Evolutionary conservation across 2,329 filamentous ascomycete species (phyloP).

Genomic region (Colletotrichum spinosum): DNA sequence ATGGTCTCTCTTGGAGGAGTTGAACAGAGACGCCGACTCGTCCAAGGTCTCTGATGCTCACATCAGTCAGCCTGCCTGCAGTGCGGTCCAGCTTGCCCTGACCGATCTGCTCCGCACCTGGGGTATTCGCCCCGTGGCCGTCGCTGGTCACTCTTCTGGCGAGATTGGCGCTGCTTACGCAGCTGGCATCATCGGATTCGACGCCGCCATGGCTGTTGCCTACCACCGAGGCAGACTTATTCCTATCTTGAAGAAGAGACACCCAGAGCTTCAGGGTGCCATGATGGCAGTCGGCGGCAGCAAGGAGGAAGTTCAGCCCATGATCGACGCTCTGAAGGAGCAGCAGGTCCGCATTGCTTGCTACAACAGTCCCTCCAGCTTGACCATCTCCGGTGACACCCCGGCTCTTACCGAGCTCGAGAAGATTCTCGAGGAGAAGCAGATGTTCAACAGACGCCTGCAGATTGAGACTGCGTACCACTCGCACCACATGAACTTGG

Average conservation of each 20-base stretch:
- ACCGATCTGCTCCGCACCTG: slow-evolving; percentile 57
- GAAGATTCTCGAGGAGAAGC: slow-evolving; percentile 46
- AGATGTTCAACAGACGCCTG: slow-evolving; percentile 60
- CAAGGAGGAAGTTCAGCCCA: slow-evolving; percentile 54
- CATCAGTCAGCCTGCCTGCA: slow-evolving; percentile 58
- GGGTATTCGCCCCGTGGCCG: slow-evolving; percentile 52
- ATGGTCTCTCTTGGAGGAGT: slow-evolving; percentile 53
- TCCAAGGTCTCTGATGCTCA: slow-evolving; percentile 52
- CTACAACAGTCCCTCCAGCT: slow-evolving; percentile 63
- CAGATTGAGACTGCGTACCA: slow-evolving; percentile 65
- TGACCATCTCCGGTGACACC: slow-evolving; percentile 57
- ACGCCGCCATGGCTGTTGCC: slow-evolving; percentile 59
- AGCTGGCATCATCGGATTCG: slow-evolving; percentile 49
- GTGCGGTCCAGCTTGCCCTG: slow-evolving; percentile 61
- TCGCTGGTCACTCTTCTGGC: slow-evolving; percentile 60
- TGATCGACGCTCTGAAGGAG: slow-evolving; percentile 55
- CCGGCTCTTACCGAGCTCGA: slow-evolving; percentile 44
- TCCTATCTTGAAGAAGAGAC: slow-evolving; percentile 53
- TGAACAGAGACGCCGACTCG: slow-evolving; percentile 47
- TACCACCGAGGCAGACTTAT: slow-evolving; percentile 62
- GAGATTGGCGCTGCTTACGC: slow-evolving; percentile 62
- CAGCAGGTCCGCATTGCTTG: slow-evolving; percentile 50
- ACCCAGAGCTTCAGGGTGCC: slow-evolving; percentile 55
- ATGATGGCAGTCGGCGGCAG: slow-evolving; percentile 68
- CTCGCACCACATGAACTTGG: slow-evolving; percentile 64